Evolutionary conservation across 768 basidiomycete genomes (phyloP).

Genomic region (Gloeophyllum trabeum): DNA sequence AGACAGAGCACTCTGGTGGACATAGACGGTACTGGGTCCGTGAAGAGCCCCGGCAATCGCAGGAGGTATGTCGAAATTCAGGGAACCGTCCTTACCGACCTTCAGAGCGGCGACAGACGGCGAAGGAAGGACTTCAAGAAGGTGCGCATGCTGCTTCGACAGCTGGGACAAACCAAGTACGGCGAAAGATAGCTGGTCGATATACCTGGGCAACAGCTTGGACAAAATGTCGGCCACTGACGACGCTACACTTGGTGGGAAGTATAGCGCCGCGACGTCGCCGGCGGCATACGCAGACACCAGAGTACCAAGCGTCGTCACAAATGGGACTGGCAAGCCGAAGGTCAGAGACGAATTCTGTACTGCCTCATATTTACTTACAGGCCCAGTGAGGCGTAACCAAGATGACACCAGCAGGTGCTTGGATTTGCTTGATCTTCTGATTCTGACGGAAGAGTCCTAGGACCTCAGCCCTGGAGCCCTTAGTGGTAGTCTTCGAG

Average conservation of each 20-base stretch:
- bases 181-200: background rate
- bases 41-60: background rate
- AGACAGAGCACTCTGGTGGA: conserved; percentile 3
- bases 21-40: background rate
- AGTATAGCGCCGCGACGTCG: conserved; percentile 1
- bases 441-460: background rate
- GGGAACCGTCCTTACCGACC: too few relatives aligned
- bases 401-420: conserved; percentile 1
- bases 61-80: too few relatives aligned
- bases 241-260: background rate
- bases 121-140: background rate
- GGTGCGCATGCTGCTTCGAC: background rate
- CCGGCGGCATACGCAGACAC: conserved; percentile 1
- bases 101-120: background rate
- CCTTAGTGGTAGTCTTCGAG: background rate
- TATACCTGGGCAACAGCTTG: background rate
- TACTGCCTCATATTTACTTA: too few relatives aligned
- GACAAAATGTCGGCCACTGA: background rate
- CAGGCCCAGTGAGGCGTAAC: conserved; percentile 3
- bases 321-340: conserved; percentile 2
- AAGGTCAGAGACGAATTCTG: background rate
- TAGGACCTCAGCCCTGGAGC: background rate
- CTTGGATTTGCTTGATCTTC: background rate
- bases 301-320: conserved; percentile 1
- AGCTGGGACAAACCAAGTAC: background rate